Evolutionary conservation across 2,329 filamentous ascomycete species (phyloP).

Genomic region (Tolypocladium sp.): DNA sequence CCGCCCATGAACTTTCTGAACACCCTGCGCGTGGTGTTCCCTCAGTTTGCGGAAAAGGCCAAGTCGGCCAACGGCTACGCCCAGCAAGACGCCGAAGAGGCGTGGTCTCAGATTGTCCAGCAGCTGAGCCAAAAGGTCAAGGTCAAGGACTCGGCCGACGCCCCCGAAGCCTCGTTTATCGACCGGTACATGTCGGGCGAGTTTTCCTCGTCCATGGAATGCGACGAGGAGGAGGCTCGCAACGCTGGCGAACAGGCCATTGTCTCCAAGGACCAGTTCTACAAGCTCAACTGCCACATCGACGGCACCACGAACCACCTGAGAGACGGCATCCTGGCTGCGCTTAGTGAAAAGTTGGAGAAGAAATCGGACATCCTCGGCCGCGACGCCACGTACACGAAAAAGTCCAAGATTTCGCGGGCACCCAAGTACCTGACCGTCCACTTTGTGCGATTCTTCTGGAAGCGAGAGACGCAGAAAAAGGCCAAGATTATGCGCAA

Average conservation of each 20-base stretch:
- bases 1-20: constrained; percentile 75
- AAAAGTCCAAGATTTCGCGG: constrained; percentile 80
- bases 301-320: constrained; percentile 80
- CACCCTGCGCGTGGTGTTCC: constrained; percentile 69
- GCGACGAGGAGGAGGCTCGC: constrained; percentile 70
- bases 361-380: constrained; percentile 74
- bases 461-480: constrained; percentile 91
- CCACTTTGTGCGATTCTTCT: constrained; percentile 97
- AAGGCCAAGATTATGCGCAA: constrained; percentile 99
- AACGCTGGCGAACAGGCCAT: constrained; percentile 65
- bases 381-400: constrained; percentile 77
- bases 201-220: constrained; percentile 70
- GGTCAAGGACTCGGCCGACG: constrained; percentile 42
- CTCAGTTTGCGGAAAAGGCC: constrained; percentile 86
- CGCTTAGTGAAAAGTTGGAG: constrained; percentile 80
- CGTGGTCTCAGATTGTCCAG: constrained; percentile 90
- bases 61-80: constrained; percentile 78
- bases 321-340: constrained; percentile 75
- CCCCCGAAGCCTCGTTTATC: constrained; percentile 60
- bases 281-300: constrained; percentile 96
- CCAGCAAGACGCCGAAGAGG: constrained; percentile 98
- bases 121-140: constrained; percentile 73
- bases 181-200: constrained; percentile 84
- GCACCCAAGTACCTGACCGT: constrained; percentile 93
- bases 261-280: constrained; percentile 63